Evolutionary conservation across 2,329 filamentous ascomycete genomes (phyloP), one percentile per base, ranked within the genome.

Genomic region (Ciborinia camelliae): DNA sequence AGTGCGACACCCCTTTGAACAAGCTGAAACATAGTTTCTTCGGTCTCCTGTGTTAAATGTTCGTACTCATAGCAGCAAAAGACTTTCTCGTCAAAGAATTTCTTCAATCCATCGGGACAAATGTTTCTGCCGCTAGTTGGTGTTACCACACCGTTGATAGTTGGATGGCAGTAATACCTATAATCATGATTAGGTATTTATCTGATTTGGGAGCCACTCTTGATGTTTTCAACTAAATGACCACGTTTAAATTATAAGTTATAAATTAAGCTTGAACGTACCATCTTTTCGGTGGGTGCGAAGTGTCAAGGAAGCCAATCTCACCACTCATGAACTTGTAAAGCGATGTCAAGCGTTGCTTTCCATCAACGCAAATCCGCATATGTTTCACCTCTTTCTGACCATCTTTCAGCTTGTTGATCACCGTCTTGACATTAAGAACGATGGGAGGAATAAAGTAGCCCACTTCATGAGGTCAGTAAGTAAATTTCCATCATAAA

Each of bases 11-110:
- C 80, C 65, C 78, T 75, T 61, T 82, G 80, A 0, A 82, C 80
- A 18, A 80, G 73, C 8, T 79, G 76, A 66, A 82, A 82, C 57
- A 81, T 75, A 14, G 80, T 80, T 63, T 82, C 79, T 66, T 81
- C 80, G 61, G 80, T 79, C 15, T 75, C 73, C 15, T 71, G 65
- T 4, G 70, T 73, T 4, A 82, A 69, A 26, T 78, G 71, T 7
- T 71, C 67, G 67, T 79, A 81, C 52, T 81, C 79, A 39, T 77
- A 79, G 30, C 77, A 78, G 6, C 80, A 75, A 48, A 82, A 76
- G 5, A 77, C 74, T 57, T 77, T 77, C 1, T 69, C 64, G 1
- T 76, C 66, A 61, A 82, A 82, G 20, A 75, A 66, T 20, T 73
- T 69, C 62, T 77, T 78, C 4, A 72, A 67, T 2, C 72, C 69